Evolutionary conservation across 2,329 filamentous ascomycete genomes (phyloP).

Genomic region (Epichloe sylvatica): DNA sequence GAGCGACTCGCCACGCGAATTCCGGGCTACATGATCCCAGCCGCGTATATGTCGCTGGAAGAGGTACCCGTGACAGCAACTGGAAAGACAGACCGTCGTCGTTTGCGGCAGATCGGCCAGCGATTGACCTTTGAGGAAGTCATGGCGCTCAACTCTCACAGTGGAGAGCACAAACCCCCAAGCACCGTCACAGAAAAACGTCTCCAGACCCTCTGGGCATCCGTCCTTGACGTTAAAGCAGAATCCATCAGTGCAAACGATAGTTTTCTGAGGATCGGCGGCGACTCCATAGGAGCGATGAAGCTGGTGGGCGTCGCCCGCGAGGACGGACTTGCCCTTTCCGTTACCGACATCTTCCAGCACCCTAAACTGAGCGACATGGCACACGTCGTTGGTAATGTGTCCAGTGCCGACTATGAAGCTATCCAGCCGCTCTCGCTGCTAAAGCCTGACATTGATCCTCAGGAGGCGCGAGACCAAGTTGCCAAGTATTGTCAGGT

Average conservation of each 20-base stretch:
- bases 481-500: neutral
- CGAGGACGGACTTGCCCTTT: neutral
- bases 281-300: conserved; percentile 20
- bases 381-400: neutral
- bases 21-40: conserved; percentile 8
- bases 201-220: conserved; percentile 9
- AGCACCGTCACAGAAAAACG: neutral
- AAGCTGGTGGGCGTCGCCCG: conserved; percentile 1
- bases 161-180: neutral
- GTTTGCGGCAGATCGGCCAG: conserved; percentile 2
- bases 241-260: conserved; percentile 8
- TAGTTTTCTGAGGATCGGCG: conserved; percentile 14
- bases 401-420: neutral
- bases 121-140: neutral
- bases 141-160: neutral
- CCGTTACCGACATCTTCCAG: conserved; percentile 11
- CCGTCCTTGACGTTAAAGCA: conserved; percentile 3
- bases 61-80: conserved; percentile 6
- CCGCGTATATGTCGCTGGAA: conserved; percentile 9
- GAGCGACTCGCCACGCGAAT: conserved; percentile 7
- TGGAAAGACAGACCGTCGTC: conserved; percentile 8
- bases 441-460: neutral
- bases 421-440: conserved; percentile 1
- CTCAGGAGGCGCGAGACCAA: neutral
- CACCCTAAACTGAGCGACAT: conserved; percentile 1